These are phyloP conservation scores for Falciphora oryzae DNA, from an alignment of 2,329 filamentous ascomycete genomes.

Conservation along the genomic window DNA sequence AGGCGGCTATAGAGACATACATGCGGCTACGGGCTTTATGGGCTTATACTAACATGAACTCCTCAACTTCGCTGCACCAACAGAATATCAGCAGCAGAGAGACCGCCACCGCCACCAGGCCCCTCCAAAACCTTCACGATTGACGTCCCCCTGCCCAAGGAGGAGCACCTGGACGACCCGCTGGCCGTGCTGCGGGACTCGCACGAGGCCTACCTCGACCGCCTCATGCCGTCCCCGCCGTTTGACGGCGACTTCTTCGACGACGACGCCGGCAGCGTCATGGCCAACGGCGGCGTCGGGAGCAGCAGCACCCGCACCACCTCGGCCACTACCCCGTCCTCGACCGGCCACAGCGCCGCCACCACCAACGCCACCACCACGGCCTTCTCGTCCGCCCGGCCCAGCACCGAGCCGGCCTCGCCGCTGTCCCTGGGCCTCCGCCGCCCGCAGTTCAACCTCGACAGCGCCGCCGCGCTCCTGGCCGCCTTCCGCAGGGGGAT, in stretches of 20 bases:
- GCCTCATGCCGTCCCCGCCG: conserved; percentile 25
- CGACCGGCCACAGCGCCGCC: neutral
- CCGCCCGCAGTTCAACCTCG: conserved; percentile 49
- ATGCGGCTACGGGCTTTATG: too few relatives aligned
- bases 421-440: conserved; percentile 30
- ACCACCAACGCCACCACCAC: neutral
- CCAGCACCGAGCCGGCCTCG: conserved; percentile 3
- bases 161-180: conserved; percentile 30
- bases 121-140: conserved; percentile 47
- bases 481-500: conserved; percentile 34
- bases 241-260: conserved; percentile 1
- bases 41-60: neutral
- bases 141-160: conserved; percentile 41
- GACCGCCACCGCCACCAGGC: conserved; percentile 24
- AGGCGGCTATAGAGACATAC: neutral
- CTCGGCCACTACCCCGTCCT: neutral
- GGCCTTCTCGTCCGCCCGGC: neutral
- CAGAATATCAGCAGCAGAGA: conserved; percentile 4
- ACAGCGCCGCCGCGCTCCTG: conserved; percentile 43
- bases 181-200: conserved; percentile 37
- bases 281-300: conserved; percentile 12
- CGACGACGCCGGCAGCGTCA: conserved; percentile 10
- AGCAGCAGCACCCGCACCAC: conserved; percentile 11
- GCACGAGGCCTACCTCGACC: conserved; percentile 38
- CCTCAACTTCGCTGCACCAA: neutral